These are phyloP conservation scores for Apostasia ramifera DNA, from an alignment of 106 monocot species.

Conservation along the genomic window DNA sequence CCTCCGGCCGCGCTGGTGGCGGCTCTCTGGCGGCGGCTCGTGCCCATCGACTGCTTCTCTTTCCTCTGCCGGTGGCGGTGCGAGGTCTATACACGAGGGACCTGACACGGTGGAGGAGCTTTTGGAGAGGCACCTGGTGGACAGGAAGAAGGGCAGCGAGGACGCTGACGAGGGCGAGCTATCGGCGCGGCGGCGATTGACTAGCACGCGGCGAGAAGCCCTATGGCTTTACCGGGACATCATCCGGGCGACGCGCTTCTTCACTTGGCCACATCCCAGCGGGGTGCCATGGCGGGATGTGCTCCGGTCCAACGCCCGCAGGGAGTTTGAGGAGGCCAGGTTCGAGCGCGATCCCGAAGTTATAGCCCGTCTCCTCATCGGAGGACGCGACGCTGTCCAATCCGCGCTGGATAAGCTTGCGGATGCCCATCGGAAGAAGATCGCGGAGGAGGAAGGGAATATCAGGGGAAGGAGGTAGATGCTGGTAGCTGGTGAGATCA, in stretches of 20 bases:
- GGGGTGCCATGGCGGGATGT: constrained; percentile 87
- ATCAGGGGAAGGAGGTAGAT: neutral
- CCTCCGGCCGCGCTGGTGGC: neutral
- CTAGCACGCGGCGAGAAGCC: constrained; percentile 74
- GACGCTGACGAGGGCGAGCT: constrained; percentile 44
- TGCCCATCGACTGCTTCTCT: neutral
- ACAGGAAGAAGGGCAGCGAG: constrained; percentile 3
- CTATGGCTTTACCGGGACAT: constrained; percentile 91
- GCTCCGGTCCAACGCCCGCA: constrained; percentile 78
- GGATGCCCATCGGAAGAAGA: constrained; percentile 45
- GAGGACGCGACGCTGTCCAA: constrained; percentile 87
- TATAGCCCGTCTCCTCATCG: constrained; percentile 73
- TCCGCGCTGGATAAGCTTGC: constrained; percentile 77
- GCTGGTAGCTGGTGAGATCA: too few species aligned
- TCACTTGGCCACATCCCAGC: constrained; percentile 72
- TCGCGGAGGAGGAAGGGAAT: constrained; percentile 9
- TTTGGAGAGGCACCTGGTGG: constrained; percentile 70
- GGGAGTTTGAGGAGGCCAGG: constrained; percentile 92
- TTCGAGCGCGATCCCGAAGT: constrained; percentile 86
- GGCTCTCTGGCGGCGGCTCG: neutral
- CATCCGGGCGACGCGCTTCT: constrained; percentile 74
- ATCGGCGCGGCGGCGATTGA: constrained; percentile 45
- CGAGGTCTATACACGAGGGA: constrained; percentile 67
- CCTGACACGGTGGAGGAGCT: constrained; percentile 96
- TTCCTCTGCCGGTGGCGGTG: neutral